These are phyloP conservation scores for Pythium insidiosum DNA, from an alignment of 352 stramenopile genomes.

Conservation along the genomic window DNA sequence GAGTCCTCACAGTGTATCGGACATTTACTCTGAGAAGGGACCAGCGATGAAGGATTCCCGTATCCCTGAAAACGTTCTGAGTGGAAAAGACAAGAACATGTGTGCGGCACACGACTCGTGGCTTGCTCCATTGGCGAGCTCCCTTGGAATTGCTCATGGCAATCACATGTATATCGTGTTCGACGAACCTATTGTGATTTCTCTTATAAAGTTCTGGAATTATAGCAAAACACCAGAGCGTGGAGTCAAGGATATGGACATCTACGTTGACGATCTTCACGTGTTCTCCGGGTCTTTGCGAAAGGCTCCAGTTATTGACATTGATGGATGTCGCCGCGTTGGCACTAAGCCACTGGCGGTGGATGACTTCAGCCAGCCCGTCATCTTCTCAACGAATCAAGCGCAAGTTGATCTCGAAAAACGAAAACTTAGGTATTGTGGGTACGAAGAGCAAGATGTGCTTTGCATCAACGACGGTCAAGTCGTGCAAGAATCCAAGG, in stretches of 20 bases:
- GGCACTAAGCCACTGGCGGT: conserved; percentile 30
- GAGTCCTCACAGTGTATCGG: conserved; percentile 45
- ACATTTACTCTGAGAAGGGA: conserved; percentile 17
- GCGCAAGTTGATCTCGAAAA: conserved; percentile 64
- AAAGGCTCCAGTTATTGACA: conserved; percentile 27
- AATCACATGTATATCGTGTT: conserved; percentile 75
- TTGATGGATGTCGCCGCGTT: conserved; percentile 14
- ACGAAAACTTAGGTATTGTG: conserved; percentile 58
- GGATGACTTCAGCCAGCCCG: conserved; percentile 73
- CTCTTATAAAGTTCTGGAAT: conserved; percentile 87
- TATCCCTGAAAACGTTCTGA: conserved; percentile 56
- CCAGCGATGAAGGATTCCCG: conserved; percentile 28
- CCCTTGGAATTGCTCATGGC: conserved; percentile 33
- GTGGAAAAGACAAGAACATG: conserved; percentile 61
- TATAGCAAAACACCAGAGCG: conserved; percentile 83
- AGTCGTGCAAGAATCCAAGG: conserved; percentile 74
- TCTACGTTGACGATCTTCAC: conserved; percentile 84
- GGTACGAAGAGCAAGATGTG: conserved; percentile 78
- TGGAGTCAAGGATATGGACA: conserved; percentile 74
- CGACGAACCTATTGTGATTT: conserved; percentile 59
- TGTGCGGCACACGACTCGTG: conserved; percentile 67
- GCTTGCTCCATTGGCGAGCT: conserved; percentile 67
- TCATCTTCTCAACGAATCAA: conserved; percentile 72
- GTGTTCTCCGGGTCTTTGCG: conserved; percentile 61
- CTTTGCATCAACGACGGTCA: conserved; percentile 87